These are phyloP conservation scores for Dothistroma pini DNA, from an alignment of 2,329 filamentous ascomycete genomes.

Conservation along the genomic window DNA sequence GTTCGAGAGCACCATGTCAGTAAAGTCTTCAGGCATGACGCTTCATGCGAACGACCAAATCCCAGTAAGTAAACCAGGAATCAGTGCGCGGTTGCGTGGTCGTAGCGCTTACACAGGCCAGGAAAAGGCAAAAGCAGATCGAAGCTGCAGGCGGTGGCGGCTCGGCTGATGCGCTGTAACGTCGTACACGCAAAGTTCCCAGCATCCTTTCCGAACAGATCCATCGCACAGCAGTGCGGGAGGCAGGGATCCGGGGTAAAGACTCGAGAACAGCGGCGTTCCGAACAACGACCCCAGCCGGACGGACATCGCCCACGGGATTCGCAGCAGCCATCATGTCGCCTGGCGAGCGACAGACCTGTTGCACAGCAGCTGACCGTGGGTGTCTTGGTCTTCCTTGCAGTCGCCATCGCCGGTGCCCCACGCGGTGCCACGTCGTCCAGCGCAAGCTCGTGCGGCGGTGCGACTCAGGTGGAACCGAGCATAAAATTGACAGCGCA, in stretches of 20 bases:
- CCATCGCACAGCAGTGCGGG: conserved; percentile 2
- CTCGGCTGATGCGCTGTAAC: conserved; percentile 21
- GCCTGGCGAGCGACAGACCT: conserved; percentile 25
- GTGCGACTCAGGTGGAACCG: conserved; percentile 17
- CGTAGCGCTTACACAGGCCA: background rate
- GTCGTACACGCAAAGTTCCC: conserved; percentile 14
- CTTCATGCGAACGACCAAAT: conserved; percentile 9
- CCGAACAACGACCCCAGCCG: conserved; percentile 4
- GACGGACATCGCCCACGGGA: background rate
- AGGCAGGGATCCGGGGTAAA: conserved; percentile 5
- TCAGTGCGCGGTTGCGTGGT: background rate
- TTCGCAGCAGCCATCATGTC: conserved; percentile 11
- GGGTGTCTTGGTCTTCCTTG: background rate
- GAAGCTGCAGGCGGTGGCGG: background rate
- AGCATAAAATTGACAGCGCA: conserved; percentile 23
- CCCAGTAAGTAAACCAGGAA: background rate
- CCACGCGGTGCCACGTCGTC: conserved; percentile 18
- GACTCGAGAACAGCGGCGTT: background rate
- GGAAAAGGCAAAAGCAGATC: background rate
- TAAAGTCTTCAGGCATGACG: background rate
- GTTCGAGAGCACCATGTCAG: conserved; percentile 11
- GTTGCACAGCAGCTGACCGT: conserved; percentile 19
- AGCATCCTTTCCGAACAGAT: background rate
- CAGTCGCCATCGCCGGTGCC: conserved; percentile 4
- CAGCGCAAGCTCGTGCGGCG: conserved; percentile 23